phyloP scores from a whole-genome alignment of 2,329 filamentous ascomycete species.

The Colletotrichum chrysophilum region DNA sequence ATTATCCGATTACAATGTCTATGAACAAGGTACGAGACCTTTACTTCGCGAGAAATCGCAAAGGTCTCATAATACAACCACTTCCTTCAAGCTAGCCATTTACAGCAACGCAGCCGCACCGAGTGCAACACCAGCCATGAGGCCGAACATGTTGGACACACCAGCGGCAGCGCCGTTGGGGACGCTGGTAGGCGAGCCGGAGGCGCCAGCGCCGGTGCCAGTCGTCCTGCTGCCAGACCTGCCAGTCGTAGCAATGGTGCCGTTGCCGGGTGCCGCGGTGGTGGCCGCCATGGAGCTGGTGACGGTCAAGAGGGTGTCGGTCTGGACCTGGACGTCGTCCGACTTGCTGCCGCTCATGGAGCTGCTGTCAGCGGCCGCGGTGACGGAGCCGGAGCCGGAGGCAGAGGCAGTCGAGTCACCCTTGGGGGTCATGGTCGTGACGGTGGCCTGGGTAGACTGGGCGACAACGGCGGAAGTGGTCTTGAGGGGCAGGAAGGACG shows the following conservation, averaged over 20 bases:
- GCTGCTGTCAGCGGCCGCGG: background rate
- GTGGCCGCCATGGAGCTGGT: background rate
- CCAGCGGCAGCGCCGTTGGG: background rate
- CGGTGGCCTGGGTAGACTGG: background rate
- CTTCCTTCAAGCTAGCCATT: fast-evolving
- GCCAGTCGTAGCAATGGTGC: background rate
- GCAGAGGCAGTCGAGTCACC: background rate
- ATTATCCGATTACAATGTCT: background rate
- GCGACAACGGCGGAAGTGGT: slow-evolving; percentile 19
- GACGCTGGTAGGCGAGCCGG: background rate
- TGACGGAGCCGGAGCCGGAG: background rate
- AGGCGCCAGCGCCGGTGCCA: background rate
- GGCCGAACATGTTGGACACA: background rate
- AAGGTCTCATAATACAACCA: background rate
- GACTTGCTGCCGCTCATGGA: background rate
- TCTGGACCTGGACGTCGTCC: background rate
- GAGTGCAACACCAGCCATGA: background rate
- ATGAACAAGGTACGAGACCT: background rate
- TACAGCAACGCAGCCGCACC: slow-evolving; percentile 1
- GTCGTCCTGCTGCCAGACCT: background rate
- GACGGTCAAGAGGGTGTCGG: background rate
- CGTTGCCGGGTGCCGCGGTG: background rate
- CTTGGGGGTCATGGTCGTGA: background rate
- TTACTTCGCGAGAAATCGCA: background rate
- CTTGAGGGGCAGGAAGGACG: slow-evolving; percentile 48